Conservation (phyloP, 1,284 basidiomycete genomes). For the Puccinia triticina region DNA sequence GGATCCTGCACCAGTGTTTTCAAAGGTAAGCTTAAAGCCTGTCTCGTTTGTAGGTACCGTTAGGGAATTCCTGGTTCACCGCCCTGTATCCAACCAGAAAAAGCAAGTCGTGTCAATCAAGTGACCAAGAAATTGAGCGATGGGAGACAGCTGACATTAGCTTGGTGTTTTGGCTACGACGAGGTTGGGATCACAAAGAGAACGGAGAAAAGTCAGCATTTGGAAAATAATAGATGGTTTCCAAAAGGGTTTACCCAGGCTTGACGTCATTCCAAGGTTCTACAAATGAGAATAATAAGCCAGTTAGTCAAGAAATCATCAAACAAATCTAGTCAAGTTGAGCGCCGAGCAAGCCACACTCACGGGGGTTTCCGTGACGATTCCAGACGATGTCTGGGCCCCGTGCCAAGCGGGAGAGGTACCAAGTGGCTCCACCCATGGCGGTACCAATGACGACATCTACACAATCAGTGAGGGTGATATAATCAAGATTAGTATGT, state of each 20-base stretch:
- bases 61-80: slow-evolving; percentile 44
- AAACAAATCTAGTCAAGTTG: neutral
- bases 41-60: slow-evolving; percentile 41
- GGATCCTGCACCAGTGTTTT: neutral
- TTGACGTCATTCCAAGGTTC: slow-evolving; percentile 50
- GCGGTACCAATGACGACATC: slow-evolving; percentile 44
- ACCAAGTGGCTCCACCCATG: slow-evolving; percentile 46
- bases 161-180: slow-evolving; percentile 42
- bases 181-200: neutral
- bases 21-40: slow-evolving; percentile 5
- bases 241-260: slow-evolving; percentile 22
- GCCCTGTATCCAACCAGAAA: slow-evolving; percentile 7
- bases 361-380: slow-evolving; percentile 45
- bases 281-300: neutral
- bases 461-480: neutral
- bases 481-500: no score
- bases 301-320: neutral
- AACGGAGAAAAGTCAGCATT: neutral
- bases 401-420: slow-evolving; percentile 30
- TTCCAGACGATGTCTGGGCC: slow-evolving; percentile 47
- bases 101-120: neutral
- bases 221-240: neutral
- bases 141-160: slow-evolving; percentile 11
- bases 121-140: neutral
- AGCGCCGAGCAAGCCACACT: neutral